Conservation (phyloP, 1,284 basidiomycete species). For the Pseudozyma hubeiensis region DNA sequence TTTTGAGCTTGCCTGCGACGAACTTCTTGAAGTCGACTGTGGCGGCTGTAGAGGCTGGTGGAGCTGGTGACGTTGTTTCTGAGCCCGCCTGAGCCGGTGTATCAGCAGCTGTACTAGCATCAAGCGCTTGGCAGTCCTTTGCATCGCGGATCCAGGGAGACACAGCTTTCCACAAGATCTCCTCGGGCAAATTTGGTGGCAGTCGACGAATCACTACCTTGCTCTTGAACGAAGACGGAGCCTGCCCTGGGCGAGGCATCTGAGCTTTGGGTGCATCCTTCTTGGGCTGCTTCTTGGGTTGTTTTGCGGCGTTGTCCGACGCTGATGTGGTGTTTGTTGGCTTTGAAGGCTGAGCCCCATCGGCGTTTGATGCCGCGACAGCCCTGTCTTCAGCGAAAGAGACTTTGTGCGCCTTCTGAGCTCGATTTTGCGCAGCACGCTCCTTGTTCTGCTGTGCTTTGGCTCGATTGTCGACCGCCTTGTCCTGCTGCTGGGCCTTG, state of each 20-base stretch:
- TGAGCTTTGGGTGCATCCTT: conserved; percentile 12
- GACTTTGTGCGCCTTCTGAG: conserved; percentile 3
- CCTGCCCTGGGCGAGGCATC: conserved; percentile 14
- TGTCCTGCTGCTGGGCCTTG: conserved; percentile 8
- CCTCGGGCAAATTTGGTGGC: conserved; percentile 90
- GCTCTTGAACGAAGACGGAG: conserved; percentile 70
- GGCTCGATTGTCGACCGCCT: background rate
- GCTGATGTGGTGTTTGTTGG: background rate
- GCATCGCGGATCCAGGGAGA: conserved; percentile 78
- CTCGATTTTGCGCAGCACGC: conserved; percentile 18
- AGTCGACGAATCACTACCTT: conserved; percentile 89
- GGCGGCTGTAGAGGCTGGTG: background rate
- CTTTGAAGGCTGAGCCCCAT: background rate
- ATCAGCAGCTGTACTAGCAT: conserved; percentile 60
- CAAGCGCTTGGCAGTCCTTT: conserved; percentile 72
- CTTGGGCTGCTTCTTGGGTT: conserved; percentile 43
- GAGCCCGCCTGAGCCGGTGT: conserved; percentile 1
- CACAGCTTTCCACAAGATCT: conserved; percentile 92
- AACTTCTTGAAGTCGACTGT: conserved; percentile 57
- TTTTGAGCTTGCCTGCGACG: conserved; percentile 57
- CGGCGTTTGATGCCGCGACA: background rate
- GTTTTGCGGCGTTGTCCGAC: conserved; percentile 14
- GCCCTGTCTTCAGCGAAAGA: background rate
- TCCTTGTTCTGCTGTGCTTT: conserved; percentile 13
- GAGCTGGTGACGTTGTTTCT: background rate